phyloP scores from a whole-genome alignment of 2,329 filamentous ascomycete genomes.

The Fusarium liriodendri region DNA sequence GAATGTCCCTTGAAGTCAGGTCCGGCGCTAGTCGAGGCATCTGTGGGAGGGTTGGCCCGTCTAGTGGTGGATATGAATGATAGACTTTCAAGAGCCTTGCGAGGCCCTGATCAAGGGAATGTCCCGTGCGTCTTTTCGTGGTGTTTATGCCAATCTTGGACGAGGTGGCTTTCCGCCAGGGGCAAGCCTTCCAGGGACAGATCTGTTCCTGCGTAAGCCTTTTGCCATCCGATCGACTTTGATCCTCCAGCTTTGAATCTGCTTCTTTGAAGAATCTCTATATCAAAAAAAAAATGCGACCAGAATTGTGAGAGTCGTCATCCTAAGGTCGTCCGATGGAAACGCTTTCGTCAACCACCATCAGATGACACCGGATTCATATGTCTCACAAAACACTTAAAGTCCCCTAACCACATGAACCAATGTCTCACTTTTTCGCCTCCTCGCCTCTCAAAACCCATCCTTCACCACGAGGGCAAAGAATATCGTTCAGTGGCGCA shows the following conservation, averaged over 20 bases:
- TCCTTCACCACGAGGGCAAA: background rate
- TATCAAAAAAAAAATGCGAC: background rate
- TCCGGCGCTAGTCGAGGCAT: conserved; percentile 8
- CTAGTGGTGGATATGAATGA: background rate
- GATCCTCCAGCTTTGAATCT: background rate
- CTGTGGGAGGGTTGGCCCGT: background rate
- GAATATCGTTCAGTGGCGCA: background rate
- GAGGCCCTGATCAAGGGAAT: background rate
- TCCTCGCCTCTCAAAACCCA: conserved; percentile 14
- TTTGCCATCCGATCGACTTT: conserved; percentile 13
- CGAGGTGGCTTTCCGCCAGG: background rate
- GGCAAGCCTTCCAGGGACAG: background rate
- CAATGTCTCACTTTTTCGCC: conserved; percentile 18
- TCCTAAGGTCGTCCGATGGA: background rate
- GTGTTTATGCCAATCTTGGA: conserved; percentile 3
- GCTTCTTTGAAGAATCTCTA: background rate
- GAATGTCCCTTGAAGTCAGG: conserved; percentile 27
- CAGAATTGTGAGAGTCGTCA: background rate
- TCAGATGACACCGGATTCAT: background rate
- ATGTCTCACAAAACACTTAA: background rate
- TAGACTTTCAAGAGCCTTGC: background rate
- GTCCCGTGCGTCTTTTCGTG: background rate
- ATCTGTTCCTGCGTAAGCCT: conserved; percentile 35
- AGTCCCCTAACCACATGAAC: background rate
- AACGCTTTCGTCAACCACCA: conserved; percentile 4